Conservation (phyloP, 441 rosid species). For the Biscutella laevigata region DNA sequence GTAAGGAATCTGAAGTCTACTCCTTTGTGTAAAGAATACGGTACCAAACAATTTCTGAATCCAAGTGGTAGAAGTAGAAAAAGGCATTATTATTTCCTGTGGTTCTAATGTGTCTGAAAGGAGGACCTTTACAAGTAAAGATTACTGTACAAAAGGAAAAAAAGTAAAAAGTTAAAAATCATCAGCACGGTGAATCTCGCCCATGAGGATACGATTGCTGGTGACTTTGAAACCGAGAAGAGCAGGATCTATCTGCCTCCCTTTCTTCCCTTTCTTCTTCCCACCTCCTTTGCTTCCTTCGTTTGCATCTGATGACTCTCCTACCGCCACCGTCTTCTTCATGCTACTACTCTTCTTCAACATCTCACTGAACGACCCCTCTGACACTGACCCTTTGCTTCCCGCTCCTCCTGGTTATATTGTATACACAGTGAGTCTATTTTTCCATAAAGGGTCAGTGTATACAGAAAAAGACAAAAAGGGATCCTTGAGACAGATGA, state of each 20-base stretch:
- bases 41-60: background rate
- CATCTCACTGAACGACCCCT: conserved; percentile 58
- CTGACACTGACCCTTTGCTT: conserved; percentile 37
- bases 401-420: no score
- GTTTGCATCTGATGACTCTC: conserved; percentile 30
- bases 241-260: conserved; percentile 75
- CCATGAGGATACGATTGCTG: conserved; percentile 82
- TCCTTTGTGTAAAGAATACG: no score
- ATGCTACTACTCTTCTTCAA: conserved; percentile 42
- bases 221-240: conserved; percentile 79
- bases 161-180: conserved; percentile 27
- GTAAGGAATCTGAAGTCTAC: no score
- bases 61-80: no score
- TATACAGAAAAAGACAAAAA: no score
- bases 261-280: conserved; percentile 79
- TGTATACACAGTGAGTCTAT: no score
- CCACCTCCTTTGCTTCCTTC: conserved; percentile 38
- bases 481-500: no score
- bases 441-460: no score
- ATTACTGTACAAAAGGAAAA: conserved; percentile 1
- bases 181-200: conserved; percentile 65
- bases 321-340: conserved; percentile 32
- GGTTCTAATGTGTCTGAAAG: no score
- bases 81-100: no score
- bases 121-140: conserved; percentile 6